Conservation (phyloP, 2,329 filamentous ascomycete genomes). For the Ophiognomonia clavigignenti-juglandacearum region DNA sequence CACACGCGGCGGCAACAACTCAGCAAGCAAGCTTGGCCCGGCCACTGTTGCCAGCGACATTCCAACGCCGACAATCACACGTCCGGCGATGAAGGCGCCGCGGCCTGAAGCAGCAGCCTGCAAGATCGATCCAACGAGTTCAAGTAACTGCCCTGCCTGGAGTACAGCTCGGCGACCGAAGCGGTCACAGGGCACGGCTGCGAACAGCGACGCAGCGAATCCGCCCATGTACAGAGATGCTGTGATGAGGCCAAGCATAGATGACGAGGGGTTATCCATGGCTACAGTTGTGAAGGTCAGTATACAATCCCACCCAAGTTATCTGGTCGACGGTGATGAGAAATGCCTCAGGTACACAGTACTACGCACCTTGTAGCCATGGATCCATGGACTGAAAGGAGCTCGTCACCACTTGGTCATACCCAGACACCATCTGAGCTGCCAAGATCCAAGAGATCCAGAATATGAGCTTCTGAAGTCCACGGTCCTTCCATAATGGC, state of each 20-base stretch:
- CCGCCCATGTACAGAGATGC: background rate
- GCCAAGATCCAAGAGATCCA: constrained; percentile 2
- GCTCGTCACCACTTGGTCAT: constrained; percentile 1
- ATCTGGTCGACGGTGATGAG: no score
- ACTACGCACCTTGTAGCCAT: constrained; percentile 4
- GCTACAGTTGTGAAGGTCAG: background rate
- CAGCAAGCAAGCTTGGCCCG: constrained; percentile 1
- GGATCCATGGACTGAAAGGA: constrained; percentile 2
- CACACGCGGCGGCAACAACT: background rate
- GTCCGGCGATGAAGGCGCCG: constrained; percentile 1
- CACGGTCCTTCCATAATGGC: constrained; percentile 2
- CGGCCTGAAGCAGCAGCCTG: constrained; percentile 1
- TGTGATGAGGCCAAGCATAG: constrained; percentile 3
- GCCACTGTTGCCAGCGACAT: constrained; percentile 2
- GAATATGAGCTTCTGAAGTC: background rate
- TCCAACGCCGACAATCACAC: background rate
- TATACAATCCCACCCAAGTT: no score
- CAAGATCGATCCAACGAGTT: background rate
- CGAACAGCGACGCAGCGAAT: constrained; percentile 1
- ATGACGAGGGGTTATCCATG: constrained; percentile 1
- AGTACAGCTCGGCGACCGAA: constrained; percentile 1
- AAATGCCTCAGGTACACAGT: no score
- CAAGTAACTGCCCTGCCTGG: background rate
- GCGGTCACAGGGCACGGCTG: background rate
- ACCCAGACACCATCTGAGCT: constrained; percentile 1